Base-by-base conservation (phyloP, 2,329 filamentous ascomycete species). In the Alternaria conjuncta region DNA sequence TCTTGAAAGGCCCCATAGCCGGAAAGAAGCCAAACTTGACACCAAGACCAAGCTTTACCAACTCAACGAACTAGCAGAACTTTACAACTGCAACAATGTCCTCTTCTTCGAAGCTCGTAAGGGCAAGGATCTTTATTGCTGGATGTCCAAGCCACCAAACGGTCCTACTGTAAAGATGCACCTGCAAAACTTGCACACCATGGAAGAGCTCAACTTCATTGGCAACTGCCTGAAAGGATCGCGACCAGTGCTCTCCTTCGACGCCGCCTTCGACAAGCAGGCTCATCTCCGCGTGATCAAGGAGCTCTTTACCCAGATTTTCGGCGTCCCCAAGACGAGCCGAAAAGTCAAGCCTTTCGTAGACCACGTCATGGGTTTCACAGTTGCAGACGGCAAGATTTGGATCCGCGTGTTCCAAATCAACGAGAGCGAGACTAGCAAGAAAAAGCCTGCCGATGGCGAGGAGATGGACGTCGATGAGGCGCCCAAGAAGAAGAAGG, bases 341-440 rank as follows among this genome's bases (percentile, higher is more conserved):
- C 87, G 93, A 73, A 96, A 96, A 75, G 91, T 92, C 64, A 99
- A 99, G 83, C 96, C 96, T 4, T 99, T 99, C 75, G 86, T 98
- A 66, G 96, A 99, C 79, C 94, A 96, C 73, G 92, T 99, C 67
- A 94, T 98, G 87, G 90, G 90, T 61, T 96, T 99, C 79, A 96
- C 92, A 62, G 84, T 96, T 30, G 92, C 92, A 4, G 95, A 97
- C 76, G 93, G 92, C 75, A 97, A 97, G 84, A 92, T 99, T 75
- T 99, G 95, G 94, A 89, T 97, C 62, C 89, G 96, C 57, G 93
- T 95, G 76, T 99, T 97, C 82, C 94, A 99, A 82, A 92, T 98
- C 78, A 90, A 88, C 72, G 94, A 97, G 81, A 90, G 91, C 0
- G 93, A 96, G 75, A 82, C 84, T n/a, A 83, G 86, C 44, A 82